Evolutionary conservation across 75 land plant genomes (phyloP).

Genomic region (Sequoiadendron giganteum): DNA sequence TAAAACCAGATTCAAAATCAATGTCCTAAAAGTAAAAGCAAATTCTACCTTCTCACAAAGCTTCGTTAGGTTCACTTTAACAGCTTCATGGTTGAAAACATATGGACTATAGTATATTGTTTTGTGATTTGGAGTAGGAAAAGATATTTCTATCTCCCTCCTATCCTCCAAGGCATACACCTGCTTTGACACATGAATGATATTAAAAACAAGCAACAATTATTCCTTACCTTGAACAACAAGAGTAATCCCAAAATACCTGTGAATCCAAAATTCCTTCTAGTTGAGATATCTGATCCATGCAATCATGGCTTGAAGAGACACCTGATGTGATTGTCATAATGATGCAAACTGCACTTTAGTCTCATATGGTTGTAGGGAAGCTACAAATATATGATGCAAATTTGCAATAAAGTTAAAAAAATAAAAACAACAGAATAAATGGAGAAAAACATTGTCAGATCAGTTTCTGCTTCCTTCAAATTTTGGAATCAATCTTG

Average conservation of each 20-base stretch:
- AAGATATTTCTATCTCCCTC: slow-evolving; percentile 58
- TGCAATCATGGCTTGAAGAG: slow-evolving; percentile 50
- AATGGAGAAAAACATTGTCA: not conserved
- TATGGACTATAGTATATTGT: slow-evolving; percentile 34
- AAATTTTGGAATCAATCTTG: not conserved
- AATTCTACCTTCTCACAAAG: slow-evolving; percentile 48
- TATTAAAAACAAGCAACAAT: not conserved
- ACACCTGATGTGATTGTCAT: slow-evolving; percentile 32
- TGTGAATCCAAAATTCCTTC: slow-evolving; percentile 65
- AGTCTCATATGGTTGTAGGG: not conserved
- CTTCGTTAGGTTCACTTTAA: slow-evolving; percentile 41
- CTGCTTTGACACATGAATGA: slow-evolving; percentile 22
- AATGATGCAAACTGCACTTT: not conserved
- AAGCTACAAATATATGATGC: not conserved
- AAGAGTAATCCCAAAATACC: slow-evolving; percentile 13
- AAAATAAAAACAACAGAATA: not conserved
- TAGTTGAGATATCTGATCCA: slow-evolving; percentile 52
- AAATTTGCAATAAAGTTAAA: not conserved
- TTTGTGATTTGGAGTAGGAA: slow-evolving; percentile 55
- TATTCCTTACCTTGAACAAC: not conserved
- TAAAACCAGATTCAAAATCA: not conserved
- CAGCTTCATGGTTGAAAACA: slow-evolving; percentile 6
- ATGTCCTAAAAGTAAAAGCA: not conserved
- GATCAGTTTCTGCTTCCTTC: not conserved
- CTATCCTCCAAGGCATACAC: slow-evolving; percentile 63